Evolutionary conservation across 345 rosid genomes (phyloP).

Genomic region (Clausena lansium): DNA sequence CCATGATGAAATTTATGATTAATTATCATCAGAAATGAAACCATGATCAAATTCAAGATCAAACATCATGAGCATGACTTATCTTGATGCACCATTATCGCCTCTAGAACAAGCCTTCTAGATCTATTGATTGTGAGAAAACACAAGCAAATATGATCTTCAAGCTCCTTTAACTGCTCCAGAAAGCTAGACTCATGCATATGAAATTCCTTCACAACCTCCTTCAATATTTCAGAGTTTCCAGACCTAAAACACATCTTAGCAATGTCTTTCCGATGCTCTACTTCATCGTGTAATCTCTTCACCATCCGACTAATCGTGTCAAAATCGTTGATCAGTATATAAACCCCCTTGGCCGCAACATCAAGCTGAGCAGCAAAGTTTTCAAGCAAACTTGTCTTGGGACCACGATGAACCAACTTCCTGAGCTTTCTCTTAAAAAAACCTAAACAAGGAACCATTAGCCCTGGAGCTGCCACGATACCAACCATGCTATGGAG

Average conservation of each 20-base stretch:
- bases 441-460: slow-evolving; percentile 35
- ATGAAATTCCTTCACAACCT: slow-evolving; percentile 55
- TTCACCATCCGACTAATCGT: slow-evolving; percentile 57
- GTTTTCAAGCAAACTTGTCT: slow-evolving; percentile 37
- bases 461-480: slow-evolving; percentile 56
- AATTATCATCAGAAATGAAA: not conserved
- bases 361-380: slow-evolving; percentile 57
- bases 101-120: slow-evolving; percentile 58
- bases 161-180: slow-evolving; percentile 79
- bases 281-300: slow-evolving; percentile 65
- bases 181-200: slow-evolving; percentile 44
- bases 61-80: not conserved
- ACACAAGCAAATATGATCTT: slow-evolving; percentile 63
- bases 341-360: slow-evolving; percentile 73
- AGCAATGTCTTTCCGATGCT: slow-evolving; percentile 57
- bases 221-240: slow-evolving; percentile 52
- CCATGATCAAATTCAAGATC: no score
- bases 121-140: slow-evolving; percentile 74
- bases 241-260: slow-evolving; percentile 47
- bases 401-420: slow-evolving; percentile 10
- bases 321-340: slow-evolving; percentile 73
- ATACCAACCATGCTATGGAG: slow-evolving; percentile 64
- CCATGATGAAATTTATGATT: not conserved
- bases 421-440: slow-evolving; percentile 33
- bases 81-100: slow-evolving; percentile 29